phyloP scores from a whole-genome alignment of 768 basidiomycete species.

The Udeniomyces megalosporus region DNA sequence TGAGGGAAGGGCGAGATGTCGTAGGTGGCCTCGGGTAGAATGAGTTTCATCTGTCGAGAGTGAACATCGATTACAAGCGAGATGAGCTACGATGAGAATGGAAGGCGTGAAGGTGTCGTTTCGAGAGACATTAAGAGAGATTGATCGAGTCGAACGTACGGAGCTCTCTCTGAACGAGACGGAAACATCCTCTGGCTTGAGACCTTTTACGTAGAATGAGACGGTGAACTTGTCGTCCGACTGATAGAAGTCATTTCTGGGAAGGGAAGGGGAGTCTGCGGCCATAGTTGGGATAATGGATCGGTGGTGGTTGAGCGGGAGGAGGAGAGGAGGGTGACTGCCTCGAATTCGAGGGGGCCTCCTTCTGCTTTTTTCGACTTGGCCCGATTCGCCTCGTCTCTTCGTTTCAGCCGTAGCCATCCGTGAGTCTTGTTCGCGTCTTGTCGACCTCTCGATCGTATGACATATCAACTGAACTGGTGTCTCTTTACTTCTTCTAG shows the following conservation, averaged over 20 bases:
- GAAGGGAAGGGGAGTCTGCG: neutral
- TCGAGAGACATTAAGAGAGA: neutral
- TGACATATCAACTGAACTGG: too few relatives aligned
- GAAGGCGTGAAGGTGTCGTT: neutral
- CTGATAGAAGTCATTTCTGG: constrained; percentile 12
- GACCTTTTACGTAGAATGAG: constrained; percentile 6
- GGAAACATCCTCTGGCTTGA: constrained; percentile 4
- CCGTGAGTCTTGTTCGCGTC: too few relatives aligned
- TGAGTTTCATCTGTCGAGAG: constrained; percentile 7
- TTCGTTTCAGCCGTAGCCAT: too few relatives aligned
- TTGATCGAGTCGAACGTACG: neutral
- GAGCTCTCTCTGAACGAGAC: constrained; percentile 7
- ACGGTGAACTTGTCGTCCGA: constrained; percentile 10
- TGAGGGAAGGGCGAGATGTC: constrained; percentile 10
- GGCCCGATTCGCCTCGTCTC: too few relatives aligned
- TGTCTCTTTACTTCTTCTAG: too few relatives aligned
- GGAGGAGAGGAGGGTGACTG: too few relatives aligned
- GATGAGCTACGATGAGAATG: neutral
- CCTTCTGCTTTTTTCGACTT: too few relatives aligned
- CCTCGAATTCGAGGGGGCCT: too few relatives aligned
- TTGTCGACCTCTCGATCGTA: too few relatives aligned
- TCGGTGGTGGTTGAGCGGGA: too few relatives aligned
- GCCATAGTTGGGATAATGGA: too few relatives aligned
- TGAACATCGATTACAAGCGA: neutral
- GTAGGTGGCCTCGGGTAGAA: neutral